Evolutionary conservation across 2,329 filamentous ascomycete genomes (phyloP).

Genomic region (Aspergillus unguis): DNA sequence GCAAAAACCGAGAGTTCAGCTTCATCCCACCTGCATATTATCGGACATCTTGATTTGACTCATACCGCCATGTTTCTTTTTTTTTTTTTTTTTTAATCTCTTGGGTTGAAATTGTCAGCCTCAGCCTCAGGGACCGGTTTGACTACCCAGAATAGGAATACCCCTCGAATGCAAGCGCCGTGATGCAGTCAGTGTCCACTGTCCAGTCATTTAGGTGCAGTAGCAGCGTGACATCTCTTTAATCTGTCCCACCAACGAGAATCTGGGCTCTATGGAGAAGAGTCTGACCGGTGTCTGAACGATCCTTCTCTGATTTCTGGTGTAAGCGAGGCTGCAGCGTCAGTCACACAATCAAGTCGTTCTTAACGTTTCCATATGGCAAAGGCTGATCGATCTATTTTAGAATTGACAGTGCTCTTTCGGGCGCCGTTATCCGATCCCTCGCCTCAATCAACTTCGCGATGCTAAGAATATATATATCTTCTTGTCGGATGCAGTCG

Average conservation of each 20-base stretch:
- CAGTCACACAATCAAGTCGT: not conserved
- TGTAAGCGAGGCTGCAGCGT: not conserved
- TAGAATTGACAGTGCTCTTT: not conserved
- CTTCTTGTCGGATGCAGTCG: not conserved
- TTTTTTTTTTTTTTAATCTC: not conserved
- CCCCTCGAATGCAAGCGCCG: constrained; percentile 2
- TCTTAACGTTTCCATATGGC: not conserved
- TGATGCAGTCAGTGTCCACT: not conserved
- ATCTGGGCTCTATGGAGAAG: no score
- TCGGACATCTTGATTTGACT: not conserved
- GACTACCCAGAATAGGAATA: not conserved
- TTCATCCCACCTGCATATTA: not conserved
- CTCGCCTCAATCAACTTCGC: not conserved
- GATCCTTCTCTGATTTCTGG: not conserved
- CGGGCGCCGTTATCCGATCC: not conserved
- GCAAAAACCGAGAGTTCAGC: not conserved
- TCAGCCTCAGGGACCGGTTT: constrained; percentile 7
- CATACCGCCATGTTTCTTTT: not conserved
- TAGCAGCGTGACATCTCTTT: not conserved
- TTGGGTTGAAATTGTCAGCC: not conserved
- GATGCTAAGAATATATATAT: constrained; percentile 3
- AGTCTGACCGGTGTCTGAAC: not conserved
- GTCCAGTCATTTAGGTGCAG: not conserved
- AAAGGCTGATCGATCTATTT: not conserved
- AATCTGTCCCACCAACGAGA: constrained; percentile 1